These are phyloP conservation scores for Pouteria glomerata DNA, from an alignment of 148 eudicot species.

Conservation along the genomic window DNA sequence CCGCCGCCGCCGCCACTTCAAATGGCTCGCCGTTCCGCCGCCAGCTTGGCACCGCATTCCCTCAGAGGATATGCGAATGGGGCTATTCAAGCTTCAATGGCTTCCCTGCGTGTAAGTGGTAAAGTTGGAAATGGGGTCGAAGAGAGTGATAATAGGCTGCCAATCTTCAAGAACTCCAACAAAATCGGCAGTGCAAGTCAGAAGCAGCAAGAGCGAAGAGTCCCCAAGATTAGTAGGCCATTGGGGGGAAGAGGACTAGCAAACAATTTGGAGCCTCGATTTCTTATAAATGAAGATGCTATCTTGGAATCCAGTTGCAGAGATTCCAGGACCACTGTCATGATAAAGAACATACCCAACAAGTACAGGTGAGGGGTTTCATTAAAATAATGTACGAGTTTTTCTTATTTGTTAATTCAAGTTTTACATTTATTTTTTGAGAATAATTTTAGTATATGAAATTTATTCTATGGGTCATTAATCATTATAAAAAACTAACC, in stretches of 20 bases:
- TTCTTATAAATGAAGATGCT: constrained; percentile 67
- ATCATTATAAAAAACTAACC: no score
- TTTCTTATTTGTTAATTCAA: no score
- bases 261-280: constrained; percentile 59
- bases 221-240: constrained; percentile 13
- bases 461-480: no score
- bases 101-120: neutral
- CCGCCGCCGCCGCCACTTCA: neutral
- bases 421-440: no score
- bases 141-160: neutral
- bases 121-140: constrained; percentile 2
- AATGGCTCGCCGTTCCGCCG: no score
- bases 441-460: no score
- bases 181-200: neutral
- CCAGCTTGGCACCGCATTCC: neutral
- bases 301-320: constrained; percentile 32
- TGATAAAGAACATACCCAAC: constrained; percentile 97
- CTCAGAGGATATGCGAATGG: neutral
- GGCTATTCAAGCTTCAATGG: neutral
- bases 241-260: constrained; percentile 40
- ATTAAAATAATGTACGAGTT: no score
- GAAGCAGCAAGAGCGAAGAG: neutral
- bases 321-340: constrained; percentile 84
- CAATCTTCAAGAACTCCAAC: constrained; percentile 3
- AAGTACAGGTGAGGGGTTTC: constrained; percentile 88